Base-by-base conservation (phyloP, 140 eudicot genomes). In the Stevia rebaudiana region DNA sequence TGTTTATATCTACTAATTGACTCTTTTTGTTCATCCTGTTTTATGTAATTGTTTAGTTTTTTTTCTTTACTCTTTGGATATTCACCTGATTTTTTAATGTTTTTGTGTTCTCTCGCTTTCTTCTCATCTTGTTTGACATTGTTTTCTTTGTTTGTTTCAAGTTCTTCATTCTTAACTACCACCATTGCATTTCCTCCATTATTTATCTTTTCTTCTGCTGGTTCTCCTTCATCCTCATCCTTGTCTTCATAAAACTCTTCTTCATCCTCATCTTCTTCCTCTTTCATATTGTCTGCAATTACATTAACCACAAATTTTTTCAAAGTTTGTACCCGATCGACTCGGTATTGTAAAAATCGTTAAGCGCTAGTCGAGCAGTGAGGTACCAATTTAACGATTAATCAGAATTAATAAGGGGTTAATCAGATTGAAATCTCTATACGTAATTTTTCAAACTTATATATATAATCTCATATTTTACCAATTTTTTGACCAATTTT, bases 11-110 rank as follows among this genome's bases (percentile, higher is more conserved):
- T 30, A 63, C 55, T 61, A 11, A 60, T 70, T 23, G 69, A 42
- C 30, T 33, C 74, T 52, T 58, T 41, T 47, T 62, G 57, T 9
- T 24, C 69, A 59, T 6, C 75, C 64, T 68, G 71, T 12, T 53
- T 63, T 42, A 69, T 77, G 82, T 39, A 54, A 74, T 70, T 57
- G 67, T 44, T 70, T 58, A 63, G 13, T 76, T 63, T 75, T 65
- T 65, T 72, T 12, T 11, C 67, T 39, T 65, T 82, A 50, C 63
- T 70, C 18, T 67, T 76, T 42, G 76, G 58, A 40, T 68, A 76
- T 46, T 49, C 78, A 66, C 61, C 82, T 48, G 64, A 59, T 55
- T 79, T 74, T 36, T 82, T 76, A 0, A 35, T 51, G 12, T 43
- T 64, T 24, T 67, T 69, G 17, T 63, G 59, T 57, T 62, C 72